A percentile compares a stretch with the other conserved stretches of the same genome.
phyloP scores from a whole-genome alignment of 2,329 filamentous ascomycete genomes.

The Trichoderma endophyticum region DNA sequence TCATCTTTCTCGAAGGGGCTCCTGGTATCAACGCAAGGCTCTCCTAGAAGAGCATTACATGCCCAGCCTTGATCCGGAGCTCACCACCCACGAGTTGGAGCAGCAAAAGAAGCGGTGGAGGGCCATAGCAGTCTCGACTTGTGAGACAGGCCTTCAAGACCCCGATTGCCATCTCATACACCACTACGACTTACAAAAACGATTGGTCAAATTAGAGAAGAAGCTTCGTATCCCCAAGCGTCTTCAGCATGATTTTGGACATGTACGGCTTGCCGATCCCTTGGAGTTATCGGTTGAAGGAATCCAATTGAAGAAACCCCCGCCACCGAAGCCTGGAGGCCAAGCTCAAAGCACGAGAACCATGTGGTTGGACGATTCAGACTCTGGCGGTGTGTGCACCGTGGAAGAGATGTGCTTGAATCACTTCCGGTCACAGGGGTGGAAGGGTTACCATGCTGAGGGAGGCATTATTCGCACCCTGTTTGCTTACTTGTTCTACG shows the following conservation, averaged over 20 bases:
- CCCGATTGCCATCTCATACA: conserved; percentile 86
- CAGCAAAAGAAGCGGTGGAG: conserved; percentile 80
- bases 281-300: conserved; percentile 73
- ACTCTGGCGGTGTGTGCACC: conserved; percentile 68
- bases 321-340: conserved; percentile 39
- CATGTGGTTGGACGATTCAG: conserved; percentile 78
- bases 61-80: conserved; percentile 55
- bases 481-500: conserved; percentile 87
- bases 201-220: conserved; percentile 86
- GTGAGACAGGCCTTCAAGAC: conserved; percentile 83
- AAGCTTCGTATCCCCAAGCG: conserved; percentile 77
- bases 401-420: conserved; percentile 95
- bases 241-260: conserved; percentile 87
- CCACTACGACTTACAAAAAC: conserved; percentile 92
- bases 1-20: conserved; percentile 76
- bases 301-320: conserved; percentile 67
- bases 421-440: conserved; percentile 76
- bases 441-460: conserved; percentile 94
- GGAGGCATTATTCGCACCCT: conserved; percentile 89
- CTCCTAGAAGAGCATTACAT: conserved; percentile 95
- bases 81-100: conserved; percentile 37
- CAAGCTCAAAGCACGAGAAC: conserved; percentile 63
- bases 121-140: conserved; percentile 70
- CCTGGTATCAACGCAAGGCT: conserved; percentile 95
- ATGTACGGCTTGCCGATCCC: conserved; percentile 74